Percentiles rank a stretch among this genome's conserved stretches.
Evolutionary conservation across 305 asterid genomes (phyloP).

Genomic region (Nicotiana rustica): DNA sequence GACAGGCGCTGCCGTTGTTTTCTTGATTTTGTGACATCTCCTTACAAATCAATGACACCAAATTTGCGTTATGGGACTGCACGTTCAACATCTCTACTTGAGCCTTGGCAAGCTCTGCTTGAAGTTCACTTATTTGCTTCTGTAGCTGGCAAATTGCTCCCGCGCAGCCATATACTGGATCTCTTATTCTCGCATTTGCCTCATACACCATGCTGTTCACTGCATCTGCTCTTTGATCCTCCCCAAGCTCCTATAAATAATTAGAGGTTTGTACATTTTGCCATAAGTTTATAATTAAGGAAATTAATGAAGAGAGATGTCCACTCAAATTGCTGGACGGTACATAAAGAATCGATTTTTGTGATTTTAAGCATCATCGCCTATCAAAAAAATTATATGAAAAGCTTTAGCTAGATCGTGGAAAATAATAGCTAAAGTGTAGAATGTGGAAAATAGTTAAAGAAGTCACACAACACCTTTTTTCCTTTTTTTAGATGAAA

Average conservation of each 20-base stretch:
- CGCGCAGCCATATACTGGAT: conserved; percentile 32
- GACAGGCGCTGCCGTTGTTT: not conserved
- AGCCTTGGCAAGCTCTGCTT: conserved; percentile 32
- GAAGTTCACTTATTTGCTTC: conserved; percentile 35
- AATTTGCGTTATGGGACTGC: conserved; percentile 27
- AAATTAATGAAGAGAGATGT: not conserved
- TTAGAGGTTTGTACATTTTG: not conserved
- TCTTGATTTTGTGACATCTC: conserved; percentile 24
- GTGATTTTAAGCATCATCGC: not conserved
- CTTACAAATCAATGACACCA: conserved; percentile 27
- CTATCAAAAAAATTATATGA: too few relatives aligned
- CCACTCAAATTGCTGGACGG: not conserved
- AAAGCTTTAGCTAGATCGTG: not conserved
- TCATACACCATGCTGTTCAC: conserved; percentile 36
- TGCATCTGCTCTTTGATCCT: conserved; percentile 35
- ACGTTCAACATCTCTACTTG: conserved; percentile 28
- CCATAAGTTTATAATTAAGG: not conserved
- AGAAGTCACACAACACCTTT: not conserved
- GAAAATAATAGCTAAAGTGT: conserved; percentile 28
- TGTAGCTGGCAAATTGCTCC: conserved; percentile 30
- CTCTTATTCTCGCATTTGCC: conserved; percentile 30
- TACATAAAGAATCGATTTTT: not conserved
- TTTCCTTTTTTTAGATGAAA: not conserved
- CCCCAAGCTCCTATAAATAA: conserved; percentile 47
- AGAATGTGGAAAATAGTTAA: not conserved